Percentiles rank a stretch among this genome's conserved stretches.
These are phyloP conservation scores for Ophiostoma montium DNA, from an alignment of 2,329 filamentous ascomycete species.

Conservation along the genomic window DNA sequence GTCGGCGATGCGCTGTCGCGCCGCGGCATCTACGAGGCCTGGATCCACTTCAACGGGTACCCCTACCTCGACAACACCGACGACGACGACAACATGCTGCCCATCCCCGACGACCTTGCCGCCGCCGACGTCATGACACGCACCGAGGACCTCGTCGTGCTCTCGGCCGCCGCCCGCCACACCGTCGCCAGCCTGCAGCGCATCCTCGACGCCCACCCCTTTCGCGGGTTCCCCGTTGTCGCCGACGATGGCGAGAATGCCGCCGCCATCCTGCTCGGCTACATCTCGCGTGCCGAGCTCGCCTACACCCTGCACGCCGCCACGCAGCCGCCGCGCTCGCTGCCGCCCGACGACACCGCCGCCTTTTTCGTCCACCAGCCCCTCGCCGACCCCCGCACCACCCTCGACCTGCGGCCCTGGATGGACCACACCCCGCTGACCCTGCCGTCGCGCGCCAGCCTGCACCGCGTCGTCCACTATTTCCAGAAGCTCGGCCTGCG, in stretches of 20 bases:
- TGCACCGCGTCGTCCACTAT: conserved; percentile 80
- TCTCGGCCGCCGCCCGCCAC: conserved; percentile 77
- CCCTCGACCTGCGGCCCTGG: conserved; percentile 85
- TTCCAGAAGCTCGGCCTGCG: conserved; percentile 88
- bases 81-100: background rate
- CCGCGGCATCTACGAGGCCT: conserved; percentile 89
- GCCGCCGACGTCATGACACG: conserved; percentile 86
- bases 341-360: conserved; percentile 59
- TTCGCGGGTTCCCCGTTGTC: conserved; percentile 86
- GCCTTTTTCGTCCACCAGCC: conserved; percentile 72
- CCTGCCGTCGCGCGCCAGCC: conserved; percentile 57
- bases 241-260: conserved; percentile 49
- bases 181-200: conserved; percentile 62
- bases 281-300: conserved; percentile 86
- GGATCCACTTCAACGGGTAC: conserved; percentile 94
- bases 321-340: conserved; percentile 37
- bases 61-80: conserved; percentile 75
- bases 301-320: conserved; percentile 62
- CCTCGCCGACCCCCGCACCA: conserved; percentile 60
- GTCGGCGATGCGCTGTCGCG: conserved; percentile 90
- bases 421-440: conserved; percentile 98
- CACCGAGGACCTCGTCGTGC: conserved; percentile 76
- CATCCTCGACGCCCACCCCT: conserved; percentile 59
- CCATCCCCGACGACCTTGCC: conserved; percentile 68
- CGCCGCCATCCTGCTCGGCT: conserved; percentile 64